Conservation (phyloP, 2,329 filamentous ascomycete species). For the Fusarium nelsonii region DNA sequence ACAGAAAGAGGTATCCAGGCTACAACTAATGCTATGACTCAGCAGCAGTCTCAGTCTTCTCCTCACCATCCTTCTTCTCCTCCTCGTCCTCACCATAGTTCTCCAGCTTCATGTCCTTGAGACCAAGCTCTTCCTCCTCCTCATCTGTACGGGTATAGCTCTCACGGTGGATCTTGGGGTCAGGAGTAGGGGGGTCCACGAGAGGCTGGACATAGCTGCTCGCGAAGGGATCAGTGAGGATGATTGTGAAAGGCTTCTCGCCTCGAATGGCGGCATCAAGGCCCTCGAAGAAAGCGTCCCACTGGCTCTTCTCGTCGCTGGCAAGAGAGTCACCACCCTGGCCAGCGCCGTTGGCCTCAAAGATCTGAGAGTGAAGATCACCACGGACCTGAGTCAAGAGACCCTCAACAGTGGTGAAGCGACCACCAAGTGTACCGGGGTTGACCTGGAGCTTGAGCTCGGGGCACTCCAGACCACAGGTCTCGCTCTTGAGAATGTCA, state of each 20-base stretch:
- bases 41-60: constrained; percentile 28
- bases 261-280: constrained; percentile 84
- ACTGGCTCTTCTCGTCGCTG: constrained; percentile 73
- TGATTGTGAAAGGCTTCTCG: constrained; percentile 82
- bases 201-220: constrained; percentile 95
- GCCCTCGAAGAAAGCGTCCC: constrained; percentile 83
- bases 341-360: constrained; percentile 73
- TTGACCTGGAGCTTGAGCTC: constrained; percentile 90
- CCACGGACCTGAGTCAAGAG: constrained; percentile 91
- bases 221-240: constrained; percentile 88
- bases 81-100: constrained; percentile 72
- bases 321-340: constrained; percentile 83
- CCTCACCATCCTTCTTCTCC: constrained; percentile 36
- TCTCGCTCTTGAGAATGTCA: constrained; percentile 97
- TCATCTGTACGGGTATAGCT: constrained; percentile 90
- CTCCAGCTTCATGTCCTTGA: constrained; percentile 93
- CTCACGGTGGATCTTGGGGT: constrained; percentile 83
- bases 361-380: constrained; percentile 89
- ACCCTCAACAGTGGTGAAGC: constrained; percentile 97
- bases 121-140: constrained; percentile 92
- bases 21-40: constrained; percentile 28
- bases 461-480: constrained; percentile 85
- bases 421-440: constrained; percentile 92
- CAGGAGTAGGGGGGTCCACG: constrained; percentile 75
- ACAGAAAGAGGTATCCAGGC: not conserved